A percentile compares a stretch with the other conserved stretches of the same genome.
Conservation (phyloP, 495 filamentous ascomycete genomes). For the Terfezia boudieri region DNA sequence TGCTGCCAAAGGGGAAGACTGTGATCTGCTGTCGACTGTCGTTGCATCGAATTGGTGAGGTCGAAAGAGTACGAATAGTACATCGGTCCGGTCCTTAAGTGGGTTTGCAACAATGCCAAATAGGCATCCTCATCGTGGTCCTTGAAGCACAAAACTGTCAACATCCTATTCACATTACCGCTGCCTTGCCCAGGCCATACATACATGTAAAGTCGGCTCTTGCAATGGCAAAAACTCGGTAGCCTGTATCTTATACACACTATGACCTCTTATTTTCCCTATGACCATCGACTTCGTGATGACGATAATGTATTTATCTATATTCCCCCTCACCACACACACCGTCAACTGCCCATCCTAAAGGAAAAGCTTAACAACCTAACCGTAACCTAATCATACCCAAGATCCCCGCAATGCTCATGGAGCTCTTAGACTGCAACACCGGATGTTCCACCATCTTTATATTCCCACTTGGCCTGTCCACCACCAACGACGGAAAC, state of each 20-base stretch:
- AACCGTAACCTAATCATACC: constrained; percentile 77
- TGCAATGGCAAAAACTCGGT: constrained; percentile 89
- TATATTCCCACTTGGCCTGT: constrained; percentile 81
- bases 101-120: constrained; percentile 49
- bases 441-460: constrained; percentile 57
- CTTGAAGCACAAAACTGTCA: constrained; percentile 5
- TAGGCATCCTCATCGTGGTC: constrained; percentile 88
- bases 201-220: constrained; percentile 55
- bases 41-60: constrained; percentile 83
- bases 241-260: constrained; percentile 72
- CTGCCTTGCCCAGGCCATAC: constrained; percentile 1
- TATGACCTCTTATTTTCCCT: constrained; percentile 74
- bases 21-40: constrained; percentile 51
- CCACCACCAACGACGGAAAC: constrained; percentile 68
- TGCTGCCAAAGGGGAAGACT: constrained; percentile 65
- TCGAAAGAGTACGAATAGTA: constrained; percentile 97
- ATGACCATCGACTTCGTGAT: constrained; percentile 88
- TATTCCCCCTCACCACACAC: not conserved
- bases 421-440: constrained; percentile 45
- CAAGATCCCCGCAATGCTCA: constrained; percentile 78
- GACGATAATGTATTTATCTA: constrained; percentile 91
- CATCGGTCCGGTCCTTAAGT: constrained; percentile 68
- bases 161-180: not conserved
- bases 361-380: constrained; percentile 29
- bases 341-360: not conserved